phyloP scores from a whole-genome alignment of 192 early-diverging fungal species.

The Linnemannia schmuckeri region DNA sequence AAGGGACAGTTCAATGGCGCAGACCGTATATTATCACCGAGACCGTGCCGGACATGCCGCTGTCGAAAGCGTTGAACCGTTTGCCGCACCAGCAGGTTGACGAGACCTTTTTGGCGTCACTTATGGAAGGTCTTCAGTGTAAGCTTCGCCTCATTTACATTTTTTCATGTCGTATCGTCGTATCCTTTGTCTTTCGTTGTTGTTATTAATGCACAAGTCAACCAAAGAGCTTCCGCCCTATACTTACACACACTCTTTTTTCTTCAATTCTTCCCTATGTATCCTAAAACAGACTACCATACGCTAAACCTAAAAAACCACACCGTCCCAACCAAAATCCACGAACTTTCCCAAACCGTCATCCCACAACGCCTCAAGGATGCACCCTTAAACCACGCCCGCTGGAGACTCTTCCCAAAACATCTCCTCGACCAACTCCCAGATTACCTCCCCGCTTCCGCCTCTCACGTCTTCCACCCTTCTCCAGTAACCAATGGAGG shows the following conservation, averaged over 20 bases:
- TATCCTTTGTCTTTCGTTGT: neutral
- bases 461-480: slow-evolving; percentile 32
- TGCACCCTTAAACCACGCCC: slow-evolving; percentile 26
- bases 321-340: neutral
- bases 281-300: neutral
- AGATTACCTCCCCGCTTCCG: slow-evolving; percentile 38
- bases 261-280: neutral
- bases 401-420: slow-evolving; percentile 50
- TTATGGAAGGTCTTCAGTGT: neutral
- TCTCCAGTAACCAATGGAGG: neutral
- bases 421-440: slow-evolving; percentile 44
- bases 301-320: neutral
- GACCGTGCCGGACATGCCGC: neutral
- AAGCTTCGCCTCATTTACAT: neutral
- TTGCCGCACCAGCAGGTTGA: neutral
- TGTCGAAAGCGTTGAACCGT: neutral
- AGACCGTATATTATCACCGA: slow-evolving; percentile 55
- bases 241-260: neutral
- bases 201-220: neutral
- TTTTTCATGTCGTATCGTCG: too few species aligned
- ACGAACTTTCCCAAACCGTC: neutral
- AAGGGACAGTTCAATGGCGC: slow-evolving; percentile 18
- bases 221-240: neutral
- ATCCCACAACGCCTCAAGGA: neutral
- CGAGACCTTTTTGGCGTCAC: neutral